Evolutionary conservation across 805 yeast species (phyloP).

Genomic region (Yamadazyma philogaea): DNA sequence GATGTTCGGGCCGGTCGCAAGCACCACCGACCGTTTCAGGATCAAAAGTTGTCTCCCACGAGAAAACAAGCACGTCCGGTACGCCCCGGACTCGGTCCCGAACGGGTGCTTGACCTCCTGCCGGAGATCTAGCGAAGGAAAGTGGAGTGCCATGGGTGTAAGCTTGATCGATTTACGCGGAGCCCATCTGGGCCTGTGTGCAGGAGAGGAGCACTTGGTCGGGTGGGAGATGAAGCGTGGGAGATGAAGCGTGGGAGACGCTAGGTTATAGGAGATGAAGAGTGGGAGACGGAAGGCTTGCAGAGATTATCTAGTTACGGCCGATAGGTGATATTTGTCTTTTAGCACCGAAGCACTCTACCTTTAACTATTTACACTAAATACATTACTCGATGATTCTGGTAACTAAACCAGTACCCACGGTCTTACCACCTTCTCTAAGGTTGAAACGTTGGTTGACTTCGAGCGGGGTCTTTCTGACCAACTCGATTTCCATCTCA

Average conservation of each 20-base stretch:
- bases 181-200: background rate
- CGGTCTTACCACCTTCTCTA: slow-evolving; percentile 99
- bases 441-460: slow-evolving; percentile 97
- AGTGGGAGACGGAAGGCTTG: too few relatives aligned
- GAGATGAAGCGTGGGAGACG: too few relatives aligned
- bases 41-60: slow-evolving; percentile 35
- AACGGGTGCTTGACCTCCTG: slow-evolving; percentile 24
- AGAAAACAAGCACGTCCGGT: slow-evolving; percentile 21
- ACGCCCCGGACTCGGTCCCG: slow-evolving; percentile 16
- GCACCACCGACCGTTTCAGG: slow-evolving; percentile 39
- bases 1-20: slow-evolving; percentile 47
- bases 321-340: too few relatives aligned
- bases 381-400: slow-evolving; percentile 66
- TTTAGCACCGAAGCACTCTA: too few relatives aligned
- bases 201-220: too few relatives aligned
- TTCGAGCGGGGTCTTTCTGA: slow-evolving; percentile 91
- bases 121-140: slow-evolving; percentile 33
- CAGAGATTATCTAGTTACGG: too few relatives aligned
- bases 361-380: background rate
- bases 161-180: too few relatives aligned
- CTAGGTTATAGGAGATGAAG: too few relatives aligned
- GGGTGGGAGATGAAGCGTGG: too few relatives aligned
- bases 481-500: slow-evolving; percentile 89
- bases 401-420: slow-evolving; percentile 97
- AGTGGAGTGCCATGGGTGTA: slow-evolving; percentile 10